Evolutionary conservation across 495 filamentous ascomycete genomes (phyloP).

Genomic region (Annulohypoxylon bovei): DNA sequence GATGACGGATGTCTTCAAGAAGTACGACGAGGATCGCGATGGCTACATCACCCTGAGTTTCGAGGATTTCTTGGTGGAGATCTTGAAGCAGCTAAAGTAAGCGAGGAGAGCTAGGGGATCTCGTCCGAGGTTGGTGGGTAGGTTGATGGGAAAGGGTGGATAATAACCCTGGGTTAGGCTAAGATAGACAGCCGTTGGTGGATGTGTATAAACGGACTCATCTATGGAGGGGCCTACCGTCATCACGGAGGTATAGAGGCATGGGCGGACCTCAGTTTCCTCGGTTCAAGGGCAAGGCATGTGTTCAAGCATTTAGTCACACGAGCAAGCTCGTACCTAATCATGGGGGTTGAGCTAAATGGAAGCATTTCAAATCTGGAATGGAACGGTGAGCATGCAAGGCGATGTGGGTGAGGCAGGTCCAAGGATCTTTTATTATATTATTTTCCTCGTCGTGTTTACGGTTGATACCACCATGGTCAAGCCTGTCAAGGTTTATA

Average conservation of each 20-base stretch:
- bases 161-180: not conserved
- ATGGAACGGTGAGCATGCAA: not conserved
- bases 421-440: constrained; percentile 15
- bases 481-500: too few species aligned
- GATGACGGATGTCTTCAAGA: constrained; percentile 99
- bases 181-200: not conserved
- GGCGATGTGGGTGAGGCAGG: constrained; percentile 3
- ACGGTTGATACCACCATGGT: constrained; percentile 28
- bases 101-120: not conserved
- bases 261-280: not conserved
- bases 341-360: not conserved
- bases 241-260: not conserved
- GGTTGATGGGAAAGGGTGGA: not conserved
- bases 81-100: constrained; percentile 60
- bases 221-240: not conserved
- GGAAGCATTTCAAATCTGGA: not conserved
- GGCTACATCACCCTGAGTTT: constrained; percentile 88
- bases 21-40: constrained; percentile 96
- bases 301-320: not conserved
- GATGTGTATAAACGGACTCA: constrained; percentile 1
- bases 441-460: not conserved
- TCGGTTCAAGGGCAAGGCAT: not conserved
- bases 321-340: not conserved
- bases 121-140: not conserved
- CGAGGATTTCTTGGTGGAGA: constrained; percentile 79